Percentiles rank a stretch among this genome's conserved stretches.
These are phyloP conservation scores for Scopulariopsis brevicaulis DNA, from an alignment of 2,329 filamentous ascomycete species.

Conservation along the genomic window DNA sequence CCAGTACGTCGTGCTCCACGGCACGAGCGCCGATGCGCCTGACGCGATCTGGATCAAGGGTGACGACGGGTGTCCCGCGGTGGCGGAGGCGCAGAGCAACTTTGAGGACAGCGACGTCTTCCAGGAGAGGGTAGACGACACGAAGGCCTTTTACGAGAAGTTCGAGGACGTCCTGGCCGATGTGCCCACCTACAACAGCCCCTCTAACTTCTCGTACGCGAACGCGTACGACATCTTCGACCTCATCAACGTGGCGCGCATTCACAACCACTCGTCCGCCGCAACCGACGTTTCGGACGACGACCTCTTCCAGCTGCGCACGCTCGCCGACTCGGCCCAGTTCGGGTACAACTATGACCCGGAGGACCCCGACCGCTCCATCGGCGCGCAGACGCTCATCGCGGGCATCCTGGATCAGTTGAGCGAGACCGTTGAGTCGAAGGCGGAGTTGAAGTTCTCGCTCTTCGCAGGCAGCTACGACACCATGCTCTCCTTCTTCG, in stretches of 20 bases:
- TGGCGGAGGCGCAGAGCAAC: conserved; percentile 12
- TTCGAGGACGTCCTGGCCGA: conserved; percentile 16
- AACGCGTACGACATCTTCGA: conserved; percentile 24
- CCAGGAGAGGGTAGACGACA: conserved; percentile 13
- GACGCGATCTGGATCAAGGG: conserved; percentile 25
- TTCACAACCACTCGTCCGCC: conserved; percentile 15
- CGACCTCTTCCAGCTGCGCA: conserved; percentile 19
- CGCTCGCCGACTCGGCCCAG: conserved; percentile 19
- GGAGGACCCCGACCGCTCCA: conserved; percentile 15
- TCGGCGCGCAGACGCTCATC: conserved; percentile 18
- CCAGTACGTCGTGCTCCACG: conserved; percentile 20
- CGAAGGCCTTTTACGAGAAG: conserved; percentile 16
- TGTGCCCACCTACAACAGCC: conserved; percentile 17
- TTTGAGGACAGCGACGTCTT: conserved; percentile 17
- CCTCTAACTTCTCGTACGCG: conserved; percentile 19
- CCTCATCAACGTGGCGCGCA: conserved; percentile 21
- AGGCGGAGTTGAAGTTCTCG: conserved; percentile 20
- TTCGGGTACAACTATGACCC: conserved; percentile 18
- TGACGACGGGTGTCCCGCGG: conserved; percentile 19
- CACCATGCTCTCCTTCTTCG: conserved; percentile 23
- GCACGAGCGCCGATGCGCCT: conserved; percentile 17
- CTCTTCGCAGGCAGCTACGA: conserved; percentile 21
- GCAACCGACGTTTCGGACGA: conserved; percentile 18
- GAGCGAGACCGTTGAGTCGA: conserved; percentile 16
- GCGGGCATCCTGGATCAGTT: conserved; percentile 18